These are phyloP conservation scores for Plasmodium coatneyi DNA, from an alignment of 169 alveolate genomes.

Conservation along the genomic window DNA sequence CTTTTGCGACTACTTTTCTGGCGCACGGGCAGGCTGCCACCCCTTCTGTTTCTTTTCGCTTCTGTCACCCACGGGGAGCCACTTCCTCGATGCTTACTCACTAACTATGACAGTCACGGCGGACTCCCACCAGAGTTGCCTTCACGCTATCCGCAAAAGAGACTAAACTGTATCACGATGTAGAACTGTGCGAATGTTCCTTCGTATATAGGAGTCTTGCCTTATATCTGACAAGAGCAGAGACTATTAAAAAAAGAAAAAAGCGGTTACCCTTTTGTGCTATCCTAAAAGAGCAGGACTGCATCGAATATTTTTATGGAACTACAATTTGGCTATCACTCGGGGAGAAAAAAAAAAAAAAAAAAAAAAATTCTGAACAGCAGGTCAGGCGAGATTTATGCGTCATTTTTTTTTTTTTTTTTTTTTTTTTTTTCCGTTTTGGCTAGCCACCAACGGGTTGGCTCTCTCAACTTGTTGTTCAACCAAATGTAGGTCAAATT, in stretches of 20 bases:
- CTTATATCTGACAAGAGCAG: not conserved
- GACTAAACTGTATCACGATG: not conserved
- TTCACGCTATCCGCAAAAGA: not conserved
- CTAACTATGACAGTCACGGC: not conserved
- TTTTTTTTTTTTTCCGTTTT: not conserved
- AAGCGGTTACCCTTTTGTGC: not conserved
- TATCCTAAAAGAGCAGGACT: not conserved
- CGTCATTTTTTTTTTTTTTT: not conserved
- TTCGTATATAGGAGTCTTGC: not conserved
- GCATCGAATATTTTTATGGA: not conserved
- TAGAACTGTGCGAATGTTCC: not conserved
- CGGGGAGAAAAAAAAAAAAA: not conserved
- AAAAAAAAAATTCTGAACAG: constrained; percentile 2
- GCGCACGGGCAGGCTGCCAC: not conserved
- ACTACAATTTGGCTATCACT: not conserved
- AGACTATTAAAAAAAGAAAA: not conserved
- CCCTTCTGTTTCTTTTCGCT: not conserved
- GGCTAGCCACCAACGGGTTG: not conserved
- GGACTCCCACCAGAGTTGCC: not conserved
- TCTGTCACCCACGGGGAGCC: not conserved
- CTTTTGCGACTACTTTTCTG: not conserved
- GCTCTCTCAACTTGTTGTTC: not conserved
- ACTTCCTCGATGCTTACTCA: not conserved
- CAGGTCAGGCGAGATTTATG: not conserved
- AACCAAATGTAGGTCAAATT: not conserved